Conservation (phyloP, 192 early-diverging fungal genomes). For the Backusella parvicylindrica region DNA sequence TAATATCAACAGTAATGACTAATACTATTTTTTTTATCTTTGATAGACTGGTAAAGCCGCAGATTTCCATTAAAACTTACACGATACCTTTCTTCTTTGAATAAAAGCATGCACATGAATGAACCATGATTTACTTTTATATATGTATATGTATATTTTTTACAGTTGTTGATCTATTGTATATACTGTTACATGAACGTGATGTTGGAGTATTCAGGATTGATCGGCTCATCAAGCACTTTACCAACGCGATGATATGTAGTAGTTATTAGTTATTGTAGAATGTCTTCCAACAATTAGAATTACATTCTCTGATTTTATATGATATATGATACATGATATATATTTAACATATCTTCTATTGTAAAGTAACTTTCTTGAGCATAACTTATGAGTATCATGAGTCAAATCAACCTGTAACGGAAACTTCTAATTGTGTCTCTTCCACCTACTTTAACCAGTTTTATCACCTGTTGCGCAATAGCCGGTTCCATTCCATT, state of each 20-base stretch:
- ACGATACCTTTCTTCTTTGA: not conserved
- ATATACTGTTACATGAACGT: constrained; percentile 63
- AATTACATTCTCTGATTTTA: too few relatives aligned
- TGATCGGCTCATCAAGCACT: constrained; percentile 77
- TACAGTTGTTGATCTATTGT: constrained; percentile 41
- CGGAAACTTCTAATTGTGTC: constrained; percentile 90
- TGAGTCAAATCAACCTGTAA: constrained; percentile 95
- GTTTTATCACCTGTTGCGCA: too few relatives aligned
- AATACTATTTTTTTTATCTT: not conserved
- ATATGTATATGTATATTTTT: not conserved
- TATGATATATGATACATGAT: too few relatives aligned
- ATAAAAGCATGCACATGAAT: not conserved
- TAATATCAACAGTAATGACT: not conserved
- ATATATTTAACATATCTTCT: too few relatives aligned
- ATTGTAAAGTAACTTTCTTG: too few relatives aligned
- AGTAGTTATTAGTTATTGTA: constrained; percentile 83
- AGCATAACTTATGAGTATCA: constrained; percentile 77
- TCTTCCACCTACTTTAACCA: constrained; percentile 81
- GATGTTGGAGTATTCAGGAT: constrained; percentile 79
- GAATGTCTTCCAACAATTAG: constrained; percentile 76
- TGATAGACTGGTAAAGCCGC: constrained; percentile 37
- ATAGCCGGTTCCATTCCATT: too few relatives aligned
- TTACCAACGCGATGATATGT: constrained; percentile 83
- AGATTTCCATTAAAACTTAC: constrained; percentile 29
- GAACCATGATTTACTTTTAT: not conserved